These are phyloP conservation scores for Suillus occidentalis DNA, from an alignment of 768 basidiomycete genomes.

Conservation along the genomic window DNA sequence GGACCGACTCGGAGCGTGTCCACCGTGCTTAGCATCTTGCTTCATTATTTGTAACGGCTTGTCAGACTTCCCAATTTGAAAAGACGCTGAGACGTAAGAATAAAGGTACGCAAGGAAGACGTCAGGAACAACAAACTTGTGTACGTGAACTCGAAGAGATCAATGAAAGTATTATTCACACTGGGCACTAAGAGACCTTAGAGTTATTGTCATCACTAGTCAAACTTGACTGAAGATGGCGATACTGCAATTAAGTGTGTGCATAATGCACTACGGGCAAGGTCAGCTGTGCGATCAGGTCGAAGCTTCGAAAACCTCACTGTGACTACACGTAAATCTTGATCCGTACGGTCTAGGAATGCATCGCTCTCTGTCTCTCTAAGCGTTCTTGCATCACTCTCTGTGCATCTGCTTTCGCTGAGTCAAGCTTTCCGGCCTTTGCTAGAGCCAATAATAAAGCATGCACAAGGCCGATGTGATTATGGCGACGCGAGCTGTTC, in stretches of 20 bases:
- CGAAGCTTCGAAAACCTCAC: neutral
- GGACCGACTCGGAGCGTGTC: too few species aligned
- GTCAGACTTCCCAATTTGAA: neutral
- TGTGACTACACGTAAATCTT: conserved; percentile 29
- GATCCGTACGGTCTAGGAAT: conserved; percentile 42
- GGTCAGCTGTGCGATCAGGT: neutral
- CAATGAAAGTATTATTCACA: neutral
- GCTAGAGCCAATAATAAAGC: conserved; percentile 72
- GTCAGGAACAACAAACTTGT: neutral
- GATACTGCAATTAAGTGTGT: neutral
- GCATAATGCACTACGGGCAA: neutral
- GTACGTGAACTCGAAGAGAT: neutral
- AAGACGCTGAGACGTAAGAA: neutral
- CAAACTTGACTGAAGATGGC: neutral
- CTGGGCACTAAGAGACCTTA: too few species aligned
- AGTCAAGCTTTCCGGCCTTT: conserved; percentile 60
- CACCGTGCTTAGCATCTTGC: neutral
- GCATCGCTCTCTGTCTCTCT: conserved; percentile 40
- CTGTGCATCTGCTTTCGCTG: conserved; percentile 47
- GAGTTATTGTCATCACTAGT: neutral
- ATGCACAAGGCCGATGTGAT: conserved; percentile 81
- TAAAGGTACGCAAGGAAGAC: neutral
- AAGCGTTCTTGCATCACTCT: conserved; percentile 44
- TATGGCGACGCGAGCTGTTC: conserved; percentile 84
- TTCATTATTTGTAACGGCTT: conserved; percentile 1